A percentile compares a stretch with the other conserved stretches of the same genome.
Evolutionary conservation across 2,329 filamentous ascomycete species (phyloP).

Genomic region (Xylariaceae sp.): DNA sequence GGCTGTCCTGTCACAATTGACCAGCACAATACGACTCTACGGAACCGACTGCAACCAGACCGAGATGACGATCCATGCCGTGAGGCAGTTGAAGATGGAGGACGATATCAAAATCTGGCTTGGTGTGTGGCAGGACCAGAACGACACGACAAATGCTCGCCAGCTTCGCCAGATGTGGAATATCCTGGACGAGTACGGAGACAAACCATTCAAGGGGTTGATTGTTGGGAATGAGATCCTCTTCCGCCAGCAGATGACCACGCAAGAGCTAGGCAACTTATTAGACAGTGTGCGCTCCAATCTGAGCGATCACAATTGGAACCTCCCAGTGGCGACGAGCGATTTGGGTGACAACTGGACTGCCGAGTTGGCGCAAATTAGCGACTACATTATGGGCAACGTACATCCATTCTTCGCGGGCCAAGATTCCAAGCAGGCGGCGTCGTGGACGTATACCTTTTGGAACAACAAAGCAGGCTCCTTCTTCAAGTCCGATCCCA

Average conservation of each 20-base stretch:
- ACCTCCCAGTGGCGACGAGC: conserved; percentile 77
- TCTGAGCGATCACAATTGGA: conserved; percentile 60
- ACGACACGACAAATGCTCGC: conserved; percentile 75
- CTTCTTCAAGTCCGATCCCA: conserved; percentile 58
- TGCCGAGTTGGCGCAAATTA: conserved; percentile 58
- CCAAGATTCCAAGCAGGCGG: conserved; percentile 61
- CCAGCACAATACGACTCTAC: conserved; percentile 82
- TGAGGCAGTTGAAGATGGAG: conserved; percentile 68
- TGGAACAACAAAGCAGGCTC: conserved; percentile 67
- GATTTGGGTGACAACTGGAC: conserved; percentile 91
- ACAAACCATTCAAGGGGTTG: conserved; percentile 69
- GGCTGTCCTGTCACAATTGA: conserved; percentile 84
- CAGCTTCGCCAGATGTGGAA: conserved; percentile 82
- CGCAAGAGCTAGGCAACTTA: conserved; percentile 57
- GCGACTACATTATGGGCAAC: conserved; percentile 92
- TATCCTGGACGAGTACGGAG: conserved; percentile 67
- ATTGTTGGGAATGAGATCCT: conserved; percentile 80
- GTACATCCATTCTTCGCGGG: conserved; percentile 96
- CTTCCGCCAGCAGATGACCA: conserved; percentile 70
- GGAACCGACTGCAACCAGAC: conserved; percentile 98
- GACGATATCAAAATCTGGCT: conserved; percentile 82
- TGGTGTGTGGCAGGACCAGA: conserved; percentile 86
- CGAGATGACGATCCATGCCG: conserved; percentile 82
- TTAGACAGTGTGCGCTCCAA: conserved; percentile 68
- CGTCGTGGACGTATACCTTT: conserved; percentile 78